A percentile compares a stretch with the other conserved stretches of the same genome.
phyloP scores from a whole-genome alignment of 805 yeast genomes.

The Ogataea salicorniae region DNA sequence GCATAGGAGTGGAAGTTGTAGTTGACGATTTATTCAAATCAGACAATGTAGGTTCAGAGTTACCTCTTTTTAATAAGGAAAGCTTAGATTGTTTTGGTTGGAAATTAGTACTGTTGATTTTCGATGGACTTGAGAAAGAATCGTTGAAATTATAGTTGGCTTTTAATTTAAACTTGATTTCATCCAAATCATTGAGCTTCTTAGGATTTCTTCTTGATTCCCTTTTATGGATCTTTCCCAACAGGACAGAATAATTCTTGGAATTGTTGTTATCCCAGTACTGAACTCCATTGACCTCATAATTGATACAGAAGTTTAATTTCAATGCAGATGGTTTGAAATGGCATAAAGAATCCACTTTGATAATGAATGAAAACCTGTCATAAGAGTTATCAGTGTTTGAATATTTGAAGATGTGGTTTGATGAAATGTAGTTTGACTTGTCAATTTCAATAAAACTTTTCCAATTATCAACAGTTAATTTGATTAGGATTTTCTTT shows the following conservation, averaged over 20 bases:
- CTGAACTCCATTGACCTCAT: constrained; percentile 27
- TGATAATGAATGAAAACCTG: constrained; percentile 46
- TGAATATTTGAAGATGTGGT: constrained; percentile 37
- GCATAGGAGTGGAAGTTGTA: constrained; percentile 2
- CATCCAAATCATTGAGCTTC: constrained; percentile 22
- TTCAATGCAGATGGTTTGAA: constrained; percentile 20
- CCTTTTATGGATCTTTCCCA: constrained; percentile 23
- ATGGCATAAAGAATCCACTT: constrained; percentile 30
- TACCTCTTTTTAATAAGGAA: constrained; percentile 24
- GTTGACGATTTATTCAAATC: constrained; percentile 9
- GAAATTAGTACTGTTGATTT: constrained; percentile 9
- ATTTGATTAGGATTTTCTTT: constrained; percentile 38
- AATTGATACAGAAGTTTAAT: constrained; percentile 37
- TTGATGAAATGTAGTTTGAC: constrained; percentile 33
- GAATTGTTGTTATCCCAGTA: constrained; percentile 39
- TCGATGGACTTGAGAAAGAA: constrained; percentile 10
- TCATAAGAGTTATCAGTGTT: constrained; percentile 29
- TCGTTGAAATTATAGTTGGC: constrained; percentile 27
- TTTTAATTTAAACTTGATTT: constrained; percentile 26
- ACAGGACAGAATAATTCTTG: constrained; percentile 33
- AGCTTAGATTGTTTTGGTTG: constrained; percentile 24
- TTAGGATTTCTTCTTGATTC: constrained; percentile 1
- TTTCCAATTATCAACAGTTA: constrained; percentile 47
- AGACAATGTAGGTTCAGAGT: constrained; percentile 27
- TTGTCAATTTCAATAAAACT: constrained; percentile 27